These are phyloP conservation scores for Neurospora sp. DNA, from an alignment of 2,329 filamentous ascomycete species.

Conservation along the genomic window DNA sequence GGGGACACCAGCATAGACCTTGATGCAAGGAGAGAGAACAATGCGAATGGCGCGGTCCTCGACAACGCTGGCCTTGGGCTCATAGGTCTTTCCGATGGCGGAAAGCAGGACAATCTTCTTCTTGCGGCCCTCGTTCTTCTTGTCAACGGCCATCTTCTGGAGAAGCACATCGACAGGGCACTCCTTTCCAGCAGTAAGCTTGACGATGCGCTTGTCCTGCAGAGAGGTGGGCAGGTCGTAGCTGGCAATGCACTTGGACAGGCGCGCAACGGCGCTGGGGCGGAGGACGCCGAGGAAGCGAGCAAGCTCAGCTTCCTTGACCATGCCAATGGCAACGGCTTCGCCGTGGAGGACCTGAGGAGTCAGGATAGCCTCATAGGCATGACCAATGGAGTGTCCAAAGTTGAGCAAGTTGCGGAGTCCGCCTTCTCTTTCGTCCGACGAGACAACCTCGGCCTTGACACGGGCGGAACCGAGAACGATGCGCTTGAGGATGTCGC, in stretches of 20 bases:
- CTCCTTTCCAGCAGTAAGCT: conserved; percentile 73
- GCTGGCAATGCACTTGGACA: conserved; percentile 89
- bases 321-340: conserved; percentile 94
- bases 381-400: conserved; percentile 95
- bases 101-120: conserved; percentile 95
- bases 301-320: conserved; percentile 90
- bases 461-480: conserved; percentile 85
- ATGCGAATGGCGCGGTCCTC: conserved; percentile 74
- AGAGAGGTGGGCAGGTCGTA: conserved; percentile 83
- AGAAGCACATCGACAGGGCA: conserved; percentile 81
- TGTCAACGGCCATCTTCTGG: conserved; percentile 93
- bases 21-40: conserved; percentile 69
- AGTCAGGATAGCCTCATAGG: conserved; percentile 88
- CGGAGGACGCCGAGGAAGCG: conserved; percentile 78
- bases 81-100: conserved; percentile 78
- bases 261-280: conserved; percentile 76
- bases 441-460: conserved; percentile 89
- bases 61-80: conserved; percentile 83
- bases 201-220: conserved; percentile 71
- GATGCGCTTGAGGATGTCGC: conserved; percentile 61
- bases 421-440: conserved; percentile 88
- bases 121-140: conserved; percentile 91
- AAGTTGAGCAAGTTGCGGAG: conserved; percentile 93
- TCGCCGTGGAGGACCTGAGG: conserved; percentile 94
- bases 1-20: conserved; percentile 63